phyloP scores from a whole-genome alignment of 768 basidiomycete species.

The Macrolepiota albuminosa region DNA sequence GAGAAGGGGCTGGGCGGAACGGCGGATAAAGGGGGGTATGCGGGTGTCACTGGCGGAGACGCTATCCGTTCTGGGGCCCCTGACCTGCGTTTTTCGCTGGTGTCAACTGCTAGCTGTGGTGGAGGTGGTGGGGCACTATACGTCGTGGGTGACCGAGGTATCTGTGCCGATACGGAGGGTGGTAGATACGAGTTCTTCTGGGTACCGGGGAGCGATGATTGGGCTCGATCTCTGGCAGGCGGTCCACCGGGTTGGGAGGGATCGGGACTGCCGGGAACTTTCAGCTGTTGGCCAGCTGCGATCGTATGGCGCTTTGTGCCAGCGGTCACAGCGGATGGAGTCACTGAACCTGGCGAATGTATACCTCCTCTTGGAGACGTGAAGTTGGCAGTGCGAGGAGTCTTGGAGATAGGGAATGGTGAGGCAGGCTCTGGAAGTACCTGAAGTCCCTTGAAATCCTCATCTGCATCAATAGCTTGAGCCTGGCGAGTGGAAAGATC shows the following conservation, averaged over 20 bases:
- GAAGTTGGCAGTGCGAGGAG: conserved; percentile 18
- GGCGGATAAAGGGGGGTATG: conserved; percentile 49
- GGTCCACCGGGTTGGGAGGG: conserved; percentile 15
- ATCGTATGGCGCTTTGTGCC: conserved; percentile 58
- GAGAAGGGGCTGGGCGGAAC: conserved; percentile 49
- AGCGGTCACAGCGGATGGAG: conserved; percentile 38
- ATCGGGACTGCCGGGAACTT: conserved; percentile 16
- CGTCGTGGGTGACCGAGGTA: conserved; percentile 48
- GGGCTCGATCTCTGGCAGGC: conserved; percentile 18
- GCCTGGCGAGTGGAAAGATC: conserved; percentile 53
- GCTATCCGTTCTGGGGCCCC: conserved; percentile 9
- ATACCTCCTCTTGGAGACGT: conserved; percentile 12
- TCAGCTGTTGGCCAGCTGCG: conserved; percentile 25
- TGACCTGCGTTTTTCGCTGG: neutral
- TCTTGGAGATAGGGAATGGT: conserved; percentile 57
- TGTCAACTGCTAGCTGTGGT: conserved; percentile 11
- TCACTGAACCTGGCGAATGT: conserved; percentile 18
- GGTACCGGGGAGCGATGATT: conserved; percentile 19
- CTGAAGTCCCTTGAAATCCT: conserved; percentile 30
- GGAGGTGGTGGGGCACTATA: conserved; percentile 43
- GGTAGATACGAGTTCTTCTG: conserved; percentile 29
- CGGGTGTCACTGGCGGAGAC: conserved; percentile 54
- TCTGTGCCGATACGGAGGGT: conserved; percentile 30
- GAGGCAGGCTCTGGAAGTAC: conserved; percentile 74
- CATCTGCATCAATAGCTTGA: conserved; percentile 26